Evolutionary conservation across 139 green algal genomes (phyloP), one percentile per base, ranked within the genome.

Genomic region (Axilococcus clingmanii): DNA sequence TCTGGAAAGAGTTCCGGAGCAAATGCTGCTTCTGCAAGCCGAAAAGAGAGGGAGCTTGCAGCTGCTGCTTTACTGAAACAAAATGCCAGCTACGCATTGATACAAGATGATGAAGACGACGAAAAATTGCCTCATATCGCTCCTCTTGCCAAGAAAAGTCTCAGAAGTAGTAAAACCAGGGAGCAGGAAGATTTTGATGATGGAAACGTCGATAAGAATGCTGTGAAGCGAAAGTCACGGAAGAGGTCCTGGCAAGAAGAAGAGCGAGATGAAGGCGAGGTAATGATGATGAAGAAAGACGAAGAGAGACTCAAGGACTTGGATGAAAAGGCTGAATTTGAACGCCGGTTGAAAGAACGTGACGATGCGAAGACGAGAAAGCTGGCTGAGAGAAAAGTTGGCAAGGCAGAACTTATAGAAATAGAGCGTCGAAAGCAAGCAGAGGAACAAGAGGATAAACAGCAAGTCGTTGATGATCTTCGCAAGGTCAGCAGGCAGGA

Each of bases 311-410:
- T 69, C 55, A 48, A 43, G 11, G 80, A 76, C 43, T 33, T 72
- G 61, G 54, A 30, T n/a, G 84, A 91, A 67, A 89, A 85, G 47
- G 78, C 78, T 41, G 88, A 91, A 59, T 96, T 97, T 79, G 91
- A 95, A 74, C 78, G 72, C 41, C 63, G 87, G 36, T 73, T 73
- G 11, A 54, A 53, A 41, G 79, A 88, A 64, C 63, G 57, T 48
- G 61, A 75, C 16, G 71, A 76, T 31, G 77, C 78, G 53, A 65
- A 83, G 30, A 95, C 86, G 17, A 79, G 78, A 22, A 84, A 84
- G 69, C 36, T 84, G 17, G 64, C 43, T 5, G 82, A 82, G 53
- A 54, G 55, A 33, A 77, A 76, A 48, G 34, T 82, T 14, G 56
- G 40, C 28, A 78, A 81, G 53, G 71, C 70, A 42, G 73, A 80